Percentiles rank a stretch among this genome's conserved stretches.
Conservation (phyloP, 306 rosid genomes). For the Carpinus viminea region DNA sequence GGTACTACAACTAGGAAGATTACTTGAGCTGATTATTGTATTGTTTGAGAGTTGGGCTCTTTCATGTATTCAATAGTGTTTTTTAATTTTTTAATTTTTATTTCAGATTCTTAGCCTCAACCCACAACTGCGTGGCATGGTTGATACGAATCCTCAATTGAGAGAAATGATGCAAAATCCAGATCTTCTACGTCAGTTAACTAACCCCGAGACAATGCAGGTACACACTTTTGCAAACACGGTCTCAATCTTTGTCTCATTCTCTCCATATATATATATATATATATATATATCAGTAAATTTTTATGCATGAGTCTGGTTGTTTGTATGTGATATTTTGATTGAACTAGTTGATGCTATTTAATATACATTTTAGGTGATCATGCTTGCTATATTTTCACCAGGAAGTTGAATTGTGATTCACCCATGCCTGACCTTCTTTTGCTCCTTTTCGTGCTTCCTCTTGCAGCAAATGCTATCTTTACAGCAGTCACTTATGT, state of each 20-base stretch:
- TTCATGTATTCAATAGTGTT: neutral
- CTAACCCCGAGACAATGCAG: slow-evolving; percentile 62
- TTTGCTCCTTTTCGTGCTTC: neutral
- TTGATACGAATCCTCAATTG: slow-evolving; percentile 56
- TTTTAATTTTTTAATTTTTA: neutral
- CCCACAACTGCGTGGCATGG: slow-evolving; percentile 55
- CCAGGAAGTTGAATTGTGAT: neutral
- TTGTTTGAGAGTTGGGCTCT: neutral
- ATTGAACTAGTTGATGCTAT: neutral
- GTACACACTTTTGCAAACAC: slow-evolving; percentile 23
- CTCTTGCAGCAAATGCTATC: slow-evolving; percentile 54
- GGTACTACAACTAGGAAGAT: slow-evolving; percentile 29
- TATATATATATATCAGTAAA: no score
- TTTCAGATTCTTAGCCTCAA: slow-evolving; percentile 47
- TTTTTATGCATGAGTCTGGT: neutral
- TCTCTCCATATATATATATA: neutral
- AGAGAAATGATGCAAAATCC: slow-evolving; percentile 74
- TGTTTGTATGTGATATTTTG: neutral
- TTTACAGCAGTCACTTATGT: slow-evolving; percentile 46
- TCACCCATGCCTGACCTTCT: neutral
- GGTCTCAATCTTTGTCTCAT: neutral
- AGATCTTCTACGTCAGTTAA: slow-evolving; percentile 52
- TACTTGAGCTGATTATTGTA: neutral
- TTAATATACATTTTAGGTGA: neutral
- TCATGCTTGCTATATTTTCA: neutral